Percentiles rank a stretch among this genome's conserved stretches.
Evolutionary conservation across 768 basidiomycete genomes (phyloP).

Genomic region (Lentinula lateritia): DNA sequence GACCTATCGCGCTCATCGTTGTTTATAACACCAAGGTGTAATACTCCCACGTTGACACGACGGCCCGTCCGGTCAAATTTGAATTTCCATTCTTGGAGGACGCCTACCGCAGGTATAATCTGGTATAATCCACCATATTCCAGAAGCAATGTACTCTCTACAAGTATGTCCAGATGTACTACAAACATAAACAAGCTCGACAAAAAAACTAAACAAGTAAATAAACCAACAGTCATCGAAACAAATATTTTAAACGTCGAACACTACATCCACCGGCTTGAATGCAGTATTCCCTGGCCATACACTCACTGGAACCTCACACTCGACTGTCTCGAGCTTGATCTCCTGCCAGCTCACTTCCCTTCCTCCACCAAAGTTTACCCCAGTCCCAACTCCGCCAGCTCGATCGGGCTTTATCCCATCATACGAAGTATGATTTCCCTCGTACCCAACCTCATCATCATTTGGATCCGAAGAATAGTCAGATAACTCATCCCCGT

Average conservation of each 20-base stretch:
- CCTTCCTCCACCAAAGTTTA: constrained; percentile 42
- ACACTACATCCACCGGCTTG: constrained; percentile 71
- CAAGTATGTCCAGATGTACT: no score
- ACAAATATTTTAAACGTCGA: constrained; percentile 46
- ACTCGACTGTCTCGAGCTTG: constrained; percentile 84
- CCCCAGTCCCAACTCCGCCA: constrained; percentile 48
- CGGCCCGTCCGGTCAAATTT: no score
- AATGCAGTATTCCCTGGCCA: constrained; percentile 90
- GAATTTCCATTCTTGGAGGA: no score
- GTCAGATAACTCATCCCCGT: constrained; percentile 37
- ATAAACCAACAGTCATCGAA: neutral
- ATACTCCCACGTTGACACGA: neutral
- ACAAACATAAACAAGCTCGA: neutral
- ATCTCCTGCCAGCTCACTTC: constrained; percentile 65
- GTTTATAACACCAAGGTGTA: neutral
- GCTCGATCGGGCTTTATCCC: constrained; percentile 39
- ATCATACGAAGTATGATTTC: constrained; percentile 33
- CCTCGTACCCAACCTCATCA: constrained; percentile 16
- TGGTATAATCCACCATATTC: no score
- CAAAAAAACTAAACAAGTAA: neutral
- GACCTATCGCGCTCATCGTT: constrained; percentile 49
- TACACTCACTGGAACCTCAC: constrained; percentile 84
- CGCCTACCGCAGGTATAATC: no score
- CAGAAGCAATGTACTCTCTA: no score
- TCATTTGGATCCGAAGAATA: constrained; percentile 39